Evolutionary conservation across 176 grass and related monocot genomes (phyloP).

Genomic region (Oryza longistaminata): DNA sequence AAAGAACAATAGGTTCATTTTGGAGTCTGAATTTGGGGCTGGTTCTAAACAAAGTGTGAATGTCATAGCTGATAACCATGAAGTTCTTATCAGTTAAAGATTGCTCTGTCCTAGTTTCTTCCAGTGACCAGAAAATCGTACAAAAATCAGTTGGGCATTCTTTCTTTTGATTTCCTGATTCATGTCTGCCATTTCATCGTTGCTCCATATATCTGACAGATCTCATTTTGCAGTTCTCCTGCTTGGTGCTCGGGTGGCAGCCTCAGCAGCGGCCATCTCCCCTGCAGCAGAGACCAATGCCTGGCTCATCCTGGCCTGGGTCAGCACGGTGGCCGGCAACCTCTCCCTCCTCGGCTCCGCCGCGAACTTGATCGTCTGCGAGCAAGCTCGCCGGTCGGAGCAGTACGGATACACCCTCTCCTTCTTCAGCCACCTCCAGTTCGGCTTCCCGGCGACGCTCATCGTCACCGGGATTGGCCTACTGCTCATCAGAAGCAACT

Average conservation of each 20-base stretch:
- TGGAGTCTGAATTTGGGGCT: background rate
- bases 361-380: constrained; percentile 90
- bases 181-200: background rate
- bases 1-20: background rate
- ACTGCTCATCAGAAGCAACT: constrained; percentile 55
- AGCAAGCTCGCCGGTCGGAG: constrained; percentile 72
- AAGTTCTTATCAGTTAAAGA: background rate
- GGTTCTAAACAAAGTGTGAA: background rate
- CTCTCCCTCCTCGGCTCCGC: constrained; percentile 88
- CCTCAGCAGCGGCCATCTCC: constrained; percentile 72
- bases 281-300: constrained; percentile 47
- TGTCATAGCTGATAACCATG: background rate
- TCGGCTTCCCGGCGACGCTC: constrained; percentile 71
- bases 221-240: constrained; percentile 52
- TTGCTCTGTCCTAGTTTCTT: background rate
- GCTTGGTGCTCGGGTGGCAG: constrained; percentile 66
- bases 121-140: background rate
- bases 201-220: background rate
- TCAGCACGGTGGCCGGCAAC: constrained; percentile 94
- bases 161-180: background rate
- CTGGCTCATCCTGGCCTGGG: constrained; percentile 94
- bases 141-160: background rate
- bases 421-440: constrained; percentile 72
- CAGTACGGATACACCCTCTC: constrained; percentile 81
- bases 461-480: constrained; percentile 66